A percentile compares a stretch with the other conserved stretches of the same genome.
These are phyloP conservation scores for Sugiyamaella xylanicola DNA, from an alignment of 1,139 yeast genomes.

Conservation along the genomic window DNA sequence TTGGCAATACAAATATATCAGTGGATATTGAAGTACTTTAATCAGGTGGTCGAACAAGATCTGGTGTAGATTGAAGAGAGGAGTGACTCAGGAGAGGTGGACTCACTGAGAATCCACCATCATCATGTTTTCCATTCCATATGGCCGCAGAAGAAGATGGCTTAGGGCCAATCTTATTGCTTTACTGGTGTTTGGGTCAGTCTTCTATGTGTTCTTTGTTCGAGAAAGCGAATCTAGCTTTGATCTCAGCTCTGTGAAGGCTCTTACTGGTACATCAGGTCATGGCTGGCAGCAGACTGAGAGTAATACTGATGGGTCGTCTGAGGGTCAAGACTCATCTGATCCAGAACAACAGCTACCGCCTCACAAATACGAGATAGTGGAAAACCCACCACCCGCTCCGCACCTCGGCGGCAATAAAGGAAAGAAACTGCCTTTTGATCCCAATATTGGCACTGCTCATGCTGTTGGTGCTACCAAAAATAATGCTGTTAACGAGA, in stretches of 20 bases:
- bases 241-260: conserved; percentile 9
- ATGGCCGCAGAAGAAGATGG: conserved; percentile 18
- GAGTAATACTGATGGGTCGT: not conserved
- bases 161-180: conserved; percentile 18
- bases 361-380: not conserved
- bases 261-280: conserved; percentile 7
- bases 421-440: conserved; percentile 1
- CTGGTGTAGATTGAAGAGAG: too few species aligned
- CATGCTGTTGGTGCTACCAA: not conserved
- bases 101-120: too few species aligned
- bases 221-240: not conserved
- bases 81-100: too few species aligned
- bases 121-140: conserved; percentile 15
- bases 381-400: conserved; percentile 6
- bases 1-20: too few species aligned
- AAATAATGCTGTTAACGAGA: not conserved
- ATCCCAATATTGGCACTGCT: not conserved
- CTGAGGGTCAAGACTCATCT: not conserved
- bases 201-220: conserved; percentile 10
- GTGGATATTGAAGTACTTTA: too few species aligned
- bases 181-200: conserved; percentile 4
- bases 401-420: conserved; percentile 8
- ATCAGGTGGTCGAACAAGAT: too few species aligned
- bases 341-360: not conserved
- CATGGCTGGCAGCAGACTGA: conserved; percentile 9